Base-by-base conservation (phyloP, 2,329 filamentous ascomycete genomes). In the Lizonia empirigonia region DNA sequence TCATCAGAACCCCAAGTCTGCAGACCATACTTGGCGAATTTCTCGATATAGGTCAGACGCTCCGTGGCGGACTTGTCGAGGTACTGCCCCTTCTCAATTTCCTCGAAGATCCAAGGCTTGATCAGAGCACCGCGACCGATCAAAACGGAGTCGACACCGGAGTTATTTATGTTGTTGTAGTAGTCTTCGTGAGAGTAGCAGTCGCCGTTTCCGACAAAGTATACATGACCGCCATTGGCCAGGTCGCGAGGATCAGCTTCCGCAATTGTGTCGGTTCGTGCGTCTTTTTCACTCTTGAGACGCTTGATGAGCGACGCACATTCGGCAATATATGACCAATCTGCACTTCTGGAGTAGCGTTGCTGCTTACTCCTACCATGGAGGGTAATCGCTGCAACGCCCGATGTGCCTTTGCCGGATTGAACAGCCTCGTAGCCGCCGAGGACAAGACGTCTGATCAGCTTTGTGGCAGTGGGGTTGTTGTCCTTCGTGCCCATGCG, bases 21-120 rank as follows among this genome's bases (percentile, higher is more conserved):
- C 45, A 99, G 82, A 7, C 94, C 94, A 69, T 94, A 96, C 51
- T 88, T 87, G 47, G 85, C 89, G 70, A 96, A 99, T 67, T 91
- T 91, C 75, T 96, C 91, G 27, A 99, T 80, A 67, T 96, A 91
- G 27, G 79, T 77, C 23, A 99, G 82, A 50, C 94, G 88, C 78
- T 99, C 93, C 5, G 86, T 82, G 2, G 93, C 88, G 3, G 90
- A 91, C 75, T 99, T 99, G 79, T 99, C 94, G 30, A 99, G 84
- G 70, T 97, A 97, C 74, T 97, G 94, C 5, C 89, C 89, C 56
- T 86, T 83, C 61, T 90, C 85, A 47, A 99, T 97, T 75, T 99
- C 94, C 74, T 99, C 94, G 69, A 97, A 99, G 56, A 99, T 80
- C 94, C 94, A 99, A 1, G 94, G 94, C 77, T 99, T 99, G 76